These are phyloP conservation scores for Trichoderma koningii DNA, from an alignment of 2,329 filamentous ascomycete species.

Conservation along the genomic window DNA sequence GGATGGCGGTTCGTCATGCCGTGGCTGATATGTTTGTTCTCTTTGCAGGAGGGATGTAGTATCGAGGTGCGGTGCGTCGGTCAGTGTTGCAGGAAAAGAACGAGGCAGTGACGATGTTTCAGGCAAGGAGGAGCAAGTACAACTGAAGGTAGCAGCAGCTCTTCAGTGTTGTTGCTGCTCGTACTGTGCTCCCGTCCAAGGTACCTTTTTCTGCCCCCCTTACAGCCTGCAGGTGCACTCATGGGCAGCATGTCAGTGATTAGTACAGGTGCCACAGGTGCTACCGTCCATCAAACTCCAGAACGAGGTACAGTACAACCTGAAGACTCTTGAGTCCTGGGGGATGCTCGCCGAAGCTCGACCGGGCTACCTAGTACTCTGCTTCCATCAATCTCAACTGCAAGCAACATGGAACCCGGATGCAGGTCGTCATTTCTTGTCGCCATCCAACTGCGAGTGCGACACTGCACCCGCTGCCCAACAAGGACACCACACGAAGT, in stretches of 20 bases:
- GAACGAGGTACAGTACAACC: background rate
- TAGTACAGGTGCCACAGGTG: conserved; percentile 3
- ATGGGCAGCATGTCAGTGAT: conserved; percentile 7
- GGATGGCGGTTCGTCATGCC: background rate
- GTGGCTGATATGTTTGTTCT: background rate
- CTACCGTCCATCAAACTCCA: background rate
- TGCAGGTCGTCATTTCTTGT: conserved; percentile 13
- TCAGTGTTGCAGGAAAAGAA: too few species aligned
- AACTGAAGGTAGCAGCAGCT: background rate
- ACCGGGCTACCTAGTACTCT: conserved; percentile 1
- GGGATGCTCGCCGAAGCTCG: conserved; percentile 15
- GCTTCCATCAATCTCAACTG: background rate
- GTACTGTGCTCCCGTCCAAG: too few species aligned
- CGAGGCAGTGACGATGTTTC: too few species aligned
- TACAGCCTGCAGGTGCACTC: background rate
- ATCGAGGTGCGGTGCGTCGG: too few species aligned
- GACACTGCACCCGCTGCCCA: too few species aligned
- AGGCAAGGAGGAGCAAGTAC: background rate
- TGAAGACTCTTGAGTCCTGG: background rate
- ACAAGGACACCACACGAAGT: background rate
- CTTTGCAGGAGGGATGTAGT: too few species aligned
- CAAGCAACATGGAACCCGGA: background rate
- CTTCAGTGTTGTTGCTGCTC: too few species aligned
- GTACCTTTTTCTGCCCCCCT: too few species aligned
- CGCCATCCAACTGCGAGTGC: background rate